Base-by-base conservation (phyloP, 2,329 filamentous ascomycete genomes). In the Botryotinia narcissicola region DNA sequence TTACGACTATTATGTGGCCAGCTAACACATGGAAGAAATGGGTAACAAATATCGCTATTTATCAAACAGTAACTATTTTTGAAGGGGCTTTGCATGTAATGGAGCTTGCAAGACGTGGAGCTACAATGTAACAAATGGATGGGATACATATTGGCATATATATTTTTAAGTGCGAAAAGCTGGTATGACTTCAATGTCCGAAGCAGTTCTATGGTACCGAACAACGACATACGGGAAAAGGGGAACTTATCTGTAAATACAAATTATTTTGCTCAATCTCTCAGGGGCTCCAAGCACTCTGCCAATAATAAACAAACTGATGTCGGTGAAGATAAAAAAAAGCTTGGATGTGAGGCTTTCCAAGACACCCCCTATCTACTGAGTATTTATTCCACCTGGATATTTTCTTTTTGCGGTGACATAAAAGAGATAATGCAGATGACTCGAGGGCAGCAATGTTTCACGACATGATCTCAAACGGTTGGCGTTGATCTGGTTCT, bases 31-130 rank as follows among this genome's bases (percentile, higher is more conserved):
- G 42, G 54, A 61, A 44, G 51, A 25, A 37, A 60, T 35, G 68
- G 68, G 68, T 70, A 62, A 62, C 66, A 46, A 22, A 62, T 62
- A 70, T 70, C 54, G 29, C 54, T 70, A 70, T 70, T 60, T 62
- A 70, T 70, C 42, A 25, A 70, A 70, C 37, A 44, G 42, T 46
- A 70, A 59, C 37, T 60, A 70, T 61, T 61, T 70, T 70, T 46
- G 68, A 35, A 32, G 42, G 42, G 40, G 51, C 57, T 61, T 70
- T 62, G 54, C 68, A 62, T 70, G 37, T 70, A 16, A 40, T 42
- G 48, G 66, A 57, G 48, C 35, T 51, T 68, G n/a, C 20, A 57
- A n/a, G 48, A 46, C 14, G 44, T 25, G 35, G 51, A 70, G 54
- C 42, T n/a, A 62, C 20, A 46, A 62, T 18, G 40, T 40, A 62